These are phyloP conservation scores for Metschnikowia continentalis DNA, from an alignment of 805 yeast species.

Conservation along the genomic window DNA sequence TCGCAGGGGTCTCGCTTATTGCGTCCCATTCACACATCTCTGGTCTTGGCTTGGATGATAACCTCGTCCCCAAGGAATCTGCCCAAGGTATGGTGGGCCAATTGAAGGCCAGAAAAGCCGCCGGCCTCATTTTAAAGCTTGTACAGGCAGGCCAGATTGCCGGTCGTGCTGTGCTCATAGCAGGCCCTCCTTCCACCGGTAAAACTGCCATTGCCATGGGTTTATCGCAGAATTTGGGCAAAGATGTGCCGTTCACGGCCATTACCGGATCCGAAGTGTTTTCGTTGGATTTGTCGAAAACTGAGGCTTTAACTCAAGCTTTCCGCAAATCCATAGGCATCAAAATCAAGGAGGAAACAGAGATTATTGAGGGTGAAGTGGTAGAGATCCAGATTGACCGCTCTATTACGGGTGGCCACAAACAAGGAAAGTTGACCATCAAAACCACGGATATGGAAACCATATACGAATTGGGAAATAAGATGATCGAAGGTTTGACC, in stretches of 20 bases:
- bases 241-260: slow-evolving; percentile 90
- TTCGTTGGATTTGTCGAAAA: slow-evolving; percentile 87
- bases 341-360: slow-evolving; percentile 93
- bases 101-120: slow-evolving; percentile 89
- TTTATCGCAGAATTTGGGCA: slow-evolving; percentile 64
- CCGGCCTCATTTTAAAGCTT: slow-evolving; percentile 90
- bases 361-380: slow-evolving; percentile 97
- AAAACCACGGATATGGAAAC: slow-evolving; percentile 99
- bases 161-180: slow-evolving; percentile 91
- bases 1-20: slow-evolving; percentile 58
- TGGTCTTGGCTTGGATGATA: slow-evolving; percentile 94
- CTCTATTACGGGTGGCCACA: slow-evolving; percentile 94
- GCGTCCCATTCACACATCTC: slow-evolving; percentile 99
- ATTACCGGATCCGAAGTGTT: slow-evolving; percentile 92
- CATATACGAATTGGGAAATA: slow-evolving; percentile 88
- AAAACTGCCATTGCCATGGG: slow-evolving; percentile 99
- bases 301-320: slow-evolving; percentile 95
- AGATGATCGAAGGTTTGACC: slow-evolving; percentile 91
- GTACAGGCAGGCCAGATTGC: slow-evolving; percentile 93
- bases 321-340: slow-evolving; percentile 95
- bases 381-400: slow-evolving; percentile 94
- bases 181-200: slow-evolving; percentile 99
- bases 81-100: slow-evolving; percentile 98
- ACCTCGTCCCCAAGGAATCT: slow-evolving; percentile 69
- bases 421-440: slow-evolving; percentile 95